Conservation (phyloP, 768 basidiomycete species). For the Cystofilobasidium capitatum region DNA sequence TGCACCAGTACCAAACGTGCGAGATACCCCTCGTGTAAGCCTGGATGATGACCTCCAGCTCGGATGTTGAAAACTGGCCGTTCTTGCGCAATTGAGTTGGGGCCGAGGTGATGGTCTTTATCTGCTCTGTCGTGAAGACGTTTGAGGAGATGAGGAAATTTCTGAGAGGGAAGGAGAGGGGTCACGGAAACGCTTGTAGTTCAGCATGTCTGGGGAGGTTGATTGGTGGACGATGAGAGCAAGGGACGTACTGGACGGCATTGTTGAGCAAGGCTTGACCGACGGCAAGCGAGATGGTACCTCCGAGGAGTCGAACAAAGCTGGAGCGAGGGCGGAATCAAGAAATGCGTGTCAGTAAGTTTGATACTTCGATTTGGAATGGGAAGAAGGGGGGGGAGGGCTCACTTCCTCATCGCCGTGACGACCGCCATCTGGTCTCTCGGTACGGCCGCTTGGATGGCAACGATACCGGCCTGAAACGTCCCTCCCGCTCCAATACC, state of each 20-base stretch:
- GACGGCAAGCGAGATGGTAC: conserved; percentile 57
- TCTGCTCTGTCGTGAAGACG: conserved; percentile 34
- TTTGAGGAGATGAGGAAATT: conserved; percentile 39
- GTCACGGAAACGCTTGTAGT: background rate
- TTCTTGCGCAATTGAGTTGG: conserved; percentile 1
- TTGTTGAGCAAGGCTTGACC: conserved; percentile 52
- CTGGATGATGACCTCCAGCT: conserved; percentile 44
- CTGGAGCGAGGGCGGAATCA: background rate
- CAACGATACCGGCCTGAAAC: conserved; percentile 52
- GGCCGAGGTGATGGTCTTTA: conserved; percentile 32
- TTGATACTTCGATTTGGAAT: too few relatives aligned
- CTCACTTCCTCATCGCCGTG: conserved; percentile 52
- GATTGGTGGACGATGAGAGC: background rate
- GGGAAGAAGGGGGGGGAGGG: background rate
- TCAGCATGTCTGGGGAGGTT: background rate
- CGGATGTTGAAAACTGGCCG: conserved; percentile 40
- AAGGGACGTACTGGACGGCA: conserved; percentile 27
- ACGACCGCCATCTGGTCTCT: conserved; percentile 68
- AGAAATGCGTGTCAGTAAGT: background rate
- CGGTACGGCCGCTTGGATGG: conserved; percentile 61
- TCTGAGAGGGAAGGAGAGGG: background rate
- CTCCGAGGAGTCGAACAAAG: conserved; percentile 60
- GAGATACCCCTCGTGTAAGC: conserved; percentile 55
- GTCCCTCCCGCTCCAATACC: conserved; percentile 51
- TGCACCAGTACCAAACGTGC: conserved; percentile 54